phyloP scores from a whole-genome alignment of 2,329 filamentous ascomycete species.

The Beauveria rudraprayagi region DNA sequence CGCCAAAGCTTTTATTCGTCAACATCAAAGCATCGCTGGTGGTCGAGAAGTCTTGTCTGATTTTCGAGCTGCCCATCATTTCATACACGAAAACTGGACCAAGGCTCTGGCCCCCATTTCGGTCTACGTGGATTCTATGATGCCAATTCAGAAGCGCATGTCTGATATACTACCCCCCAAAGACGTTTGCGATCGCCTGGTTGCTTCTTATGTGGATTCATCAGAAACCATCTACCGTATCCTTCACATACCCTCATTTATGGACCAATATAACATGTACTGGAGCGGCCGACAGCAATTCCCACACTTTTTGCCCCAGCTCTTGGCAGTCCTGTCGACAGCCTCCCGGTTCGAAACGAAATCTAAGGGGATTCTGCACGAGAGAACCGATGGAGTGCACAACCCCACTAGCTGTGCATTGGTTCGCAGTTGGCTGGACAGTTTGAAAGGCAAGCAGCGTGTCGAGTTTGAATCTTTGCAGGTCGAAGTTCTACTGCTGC shows the following conservation, averaged over 20 bases:
- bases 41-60: slow-evolving; percentile 35
- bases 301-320: slow-evolving; percentile 45
- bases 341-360: slow-evolving; percentile 45
- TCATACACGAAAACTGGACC: slow-evolving; percentile 39
- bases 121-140: slow-evolving; percentile 51
- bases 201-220: slow-evolving; percentile 40
- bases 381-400: slow-evolving; percentile 46
- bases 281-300: slow-evolving; percentile 40
- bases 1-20: slow-evolving; percentile 42
- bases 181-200: slow-evolving; percentile 41
- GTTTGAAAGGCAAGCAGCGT: slow-evolving; percentile 42
- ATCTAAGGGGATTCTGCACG: slow-evolving; percentile 41
- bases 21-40: slow-evolving; percentile 31
- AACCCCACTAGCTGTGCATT: slow-evolving; percentile 49
- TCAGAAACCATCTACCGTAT: slow-evolving; percentile 47
- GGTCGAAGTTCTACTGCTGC: slow-evolving; percentile 44
- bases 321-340: slow-evolving; percentile 44
- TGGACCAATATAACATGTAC: slow-evolving; percentile 41
- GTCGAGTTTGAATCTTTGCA: slow-evolving; percentile 47
- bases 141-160: slow-evolving; percentile 50
- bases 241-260: slow-evolving; percentile 44
- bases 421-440: slow-evolving; percentile 45
- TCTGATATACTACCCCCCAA: slow-evolving; percentile 45
- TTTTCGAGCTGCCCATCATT: slow-evolving; percentile 39
- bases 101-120: slow-evolving; percentile 42